phyloP scores from a whole-genome alignment of 106 monocot species.

The Allium sativum region DNA sequence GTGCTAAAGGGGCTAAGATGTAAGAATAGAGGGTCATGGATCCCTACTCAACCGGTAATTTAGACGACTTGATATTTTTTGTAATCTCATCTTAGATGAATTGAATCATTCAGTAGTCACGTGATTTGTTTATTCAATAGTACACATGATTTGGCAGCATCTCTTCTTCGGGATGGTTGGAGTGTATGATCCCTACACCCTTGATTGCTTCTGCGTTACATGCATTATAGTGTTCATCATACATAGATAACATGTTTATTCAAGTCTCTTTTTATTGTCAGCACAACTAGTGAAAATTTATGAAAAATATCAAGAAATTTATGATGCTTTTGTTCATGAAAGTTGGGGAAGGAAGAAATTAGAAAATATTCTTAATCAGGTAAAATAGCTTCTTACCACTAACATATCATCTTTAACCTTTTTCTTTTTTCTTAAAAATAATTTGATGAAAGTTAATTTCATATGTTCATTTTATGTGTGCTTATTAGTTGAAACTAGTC shows the following conservation, averaged over 20 bases:
- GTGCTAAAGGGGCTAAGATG: no score
- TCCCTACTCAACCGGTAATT: no score
- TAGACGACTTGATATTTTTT: no score
- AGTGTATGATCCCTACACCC: constrained; percentile 50
- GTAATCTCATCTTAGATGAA: no score
- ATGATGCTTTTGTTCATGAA: constrained; percentile 89
- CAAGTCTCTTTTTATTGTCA: constrained; percentile 1
- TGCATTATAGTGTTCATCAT: background rate
- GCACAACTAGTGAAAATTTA: constrained; percentile 87
- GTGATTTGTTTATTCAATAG: no score
- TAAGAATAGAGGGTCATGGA: no score
- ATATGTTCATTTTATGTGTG: no score
- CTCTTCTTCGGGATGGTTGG: constrained; percentile 94
- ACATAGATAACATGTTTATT: background rate
- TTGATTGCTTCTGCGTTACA: background rate
- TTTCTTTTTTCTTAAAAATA: background rate
- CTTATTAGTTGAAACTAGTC: no score
- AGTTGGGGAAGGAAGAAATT: constrained; percentile 63
- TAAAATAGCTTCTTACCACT: constrained; percentile 14
- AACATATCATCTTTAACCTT: no score
- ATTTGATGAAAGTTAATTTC: no score
- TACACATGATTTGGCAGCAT: constrained; percentile 94
- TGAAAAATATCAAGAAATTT: constrained; percentile 96
- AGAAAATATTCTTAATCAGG: constrained; percentile 68
- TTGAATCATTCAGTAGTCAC: no score